Evolutionary conservation across 2,329 filamentous ascomycete species (phyloP).

Genomic region (Pleoardoris graminearum): DNA sequence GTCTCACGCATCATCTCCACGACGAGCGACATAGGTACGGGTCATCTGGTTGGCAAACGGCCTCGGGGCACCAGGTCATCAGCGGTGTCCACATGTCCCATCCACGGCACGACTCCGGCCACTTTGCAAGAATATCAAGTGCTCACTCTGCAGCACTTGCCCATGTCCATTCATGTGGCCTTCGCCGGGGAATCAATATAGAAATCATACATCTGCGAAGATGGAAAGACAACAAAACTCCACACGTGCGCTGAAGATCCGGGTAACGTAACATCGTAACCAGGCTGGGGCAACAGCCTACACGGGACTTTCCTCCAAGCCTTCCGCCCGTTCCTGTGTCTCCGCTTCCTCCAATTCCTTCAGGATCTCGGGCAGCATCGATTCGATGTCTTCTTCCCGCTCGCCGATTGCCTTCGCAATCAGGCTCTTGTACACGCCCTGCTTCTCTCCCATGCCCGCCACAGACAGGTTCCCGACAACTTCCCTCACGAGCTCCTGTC

Average conservation of each 20-base stretch:
- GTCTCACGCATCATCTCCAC: neutral
- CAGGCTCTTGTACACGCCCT: constrained; percentile 71
- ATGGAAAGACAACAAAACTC: neutral
- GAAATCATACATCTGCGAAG: constrained; percentile 1
- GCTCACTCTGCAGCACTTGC: neutral
- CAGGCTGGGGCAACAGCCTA: constrained; percentile 10
- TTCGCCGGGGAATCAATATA: constrained; percentile 13
- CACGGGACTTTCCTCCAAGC: constrained; percentile 39
- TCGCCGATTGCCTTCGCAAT: constrained; percentile 70
- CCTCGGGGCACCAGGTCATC: no score
- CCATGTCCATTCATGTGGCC: constrained; percentile 2
- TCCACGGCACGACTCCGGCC: no score
- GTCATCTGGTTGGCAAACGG: neutral
- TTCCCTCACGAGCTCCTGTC: constrained; percentile 65
- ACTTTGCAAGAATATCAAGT: no score
- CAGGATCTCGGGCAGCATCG: constrained; percentile 57
- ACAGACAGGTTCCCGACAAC: constrained; percentile 70
- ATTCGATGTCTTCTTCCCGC: constrained; percentile 70
- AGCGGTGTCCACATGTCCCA: no score
- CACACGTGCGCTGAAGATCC: neutral
- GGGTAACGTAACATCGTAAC: neutral
- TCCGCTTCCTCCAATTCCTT: constrained; percentile 55
- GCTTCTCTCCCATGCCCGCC: constrained; percentile 72
- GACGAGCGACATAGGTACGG: neutral
- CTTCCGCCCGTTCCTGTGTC: constrained; percentile 42